Conservation (phyloP, 306 rosid species). For the Pterocarpus macrocarpus region DNA sequence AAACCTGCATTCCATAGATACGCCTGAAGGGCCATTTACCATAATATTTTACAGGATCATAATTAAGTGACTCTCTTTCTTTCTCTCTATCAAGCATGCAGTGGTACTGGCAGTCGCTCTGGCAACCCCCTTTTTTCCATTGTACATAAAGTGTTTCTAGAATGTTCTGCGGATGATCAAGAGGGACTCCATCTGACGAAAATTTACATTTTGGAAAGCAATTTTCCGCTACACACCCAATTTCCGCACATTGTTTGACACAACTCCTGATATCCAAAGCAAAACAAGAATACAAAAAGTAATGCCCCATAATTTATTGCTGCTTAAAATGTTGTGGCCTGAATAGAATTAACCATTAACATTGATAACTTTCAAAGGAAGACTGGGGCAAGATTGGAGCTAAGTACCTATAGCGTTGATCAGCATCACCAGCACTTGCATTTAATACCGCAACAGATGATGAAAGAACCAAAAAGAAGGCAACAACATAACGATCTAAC, state of each 20-base stretch:
- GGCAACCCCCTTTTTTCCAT: conserved; percentile 80
- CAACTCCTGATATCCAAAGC: conserved; percentile 60
- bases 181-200: conserved; percentile 49
- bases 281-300: conserved; percentile 10
- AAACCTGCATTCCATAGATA: conserved; percentile 78
- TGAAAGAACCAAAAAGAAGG: conserved; percentile 60
- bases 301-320: background rate
- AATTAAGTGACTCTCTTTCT: conserved; percentile 59
- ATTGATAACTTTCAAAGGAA: background rate
- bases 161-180: conserved; percentile 61
- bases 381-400: background rate
- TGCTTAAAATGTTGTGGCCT: background rate
- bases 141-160: conserved; percentile 66
- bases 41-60: conserved; percentile 71
- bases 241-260: conserved; percentile 68
- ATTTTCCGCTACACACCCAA: conserved; percentile 65
- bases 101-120: conserved; percentile 67
- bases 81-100: conserved; percentile 79
- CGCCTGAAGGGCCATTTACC: conserved; percentile 90
- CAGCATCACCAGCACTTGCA: conserved; percentile 78
- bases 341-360: background rate
- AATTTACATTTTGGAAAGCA: conserved; percentile 74
- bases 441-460: conserved; percentile 55
- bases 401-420: conserved; percentile 70
- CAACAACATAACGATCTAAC: conserved; percentile 53